Conservation (phyloP, 768 basidiomycete genomes). For the Cystofilobasidium capitatum region DNA sequence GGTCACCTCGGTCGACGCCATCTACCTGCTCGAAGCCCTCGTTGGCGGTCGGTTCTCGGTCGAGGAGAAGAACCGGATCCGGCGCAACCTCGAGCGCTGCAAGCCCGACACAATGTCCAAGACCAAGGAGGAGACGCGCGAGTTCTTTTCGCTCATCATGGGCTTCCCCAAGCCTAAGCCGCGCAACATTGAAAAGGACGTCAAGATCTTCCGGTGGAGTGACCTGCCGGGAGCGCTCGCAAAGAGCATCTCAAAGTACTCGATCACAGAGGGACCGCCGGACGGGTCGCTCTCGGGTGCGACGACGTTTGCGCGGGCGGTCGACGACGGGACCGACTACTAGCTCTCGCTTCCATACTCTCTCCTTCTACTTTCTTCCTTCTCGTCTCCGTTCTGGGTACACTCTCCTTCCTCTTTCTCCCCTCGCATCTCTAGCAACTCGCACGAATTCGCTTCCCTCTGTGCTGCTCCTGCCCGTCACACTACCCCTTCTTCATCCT, state of each 20-base stretch:
- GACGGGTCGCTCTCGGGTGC: not conserved
- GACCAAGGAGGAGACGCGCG: conserved; percentile 62
- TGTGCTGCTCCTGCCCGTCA: no score
- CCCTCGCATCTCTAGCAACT: no score
- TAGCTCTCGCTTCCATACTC: no score
- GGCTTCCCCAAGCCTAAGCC: conserved; percentile 88
- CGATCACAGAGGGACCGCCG: not conserved
- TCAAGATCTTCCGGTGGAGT: conserved; percentile 45
- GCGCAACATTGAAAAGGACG: conserved; percentile 92
- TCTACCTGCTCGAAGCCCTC: conserved; percentile 77
- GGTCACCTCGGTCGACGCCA: conserved; percentile 91
- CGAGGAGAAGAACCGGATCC: conserved; percentile 93
- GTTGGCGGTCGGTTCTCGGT: conserved; percentile 69
- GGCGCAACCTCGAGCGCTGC: conserved; percentile 87
- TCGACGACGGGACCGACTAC: not conserved
- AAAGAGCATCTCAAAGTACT: not conserved
- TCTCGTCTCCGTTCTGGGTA: no score
- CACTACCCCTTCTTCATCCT: no score
- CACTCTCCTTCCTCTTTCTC: no score
- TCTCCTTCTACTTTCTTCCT: no score
- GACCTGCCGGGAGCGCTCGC: conserved; percentile 5
- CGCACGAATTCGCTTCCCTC: no score
- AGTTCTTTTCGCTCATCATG: conserved; percentile 96
- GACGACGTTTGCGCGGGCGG: not conserved
- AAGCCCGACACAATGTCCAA: conserved; percentile 84